phyloP scores from a whole-genome alignment of 2,329 filamentous ascomycete genomes.

The Pseudomassariella vexata region DNA sequence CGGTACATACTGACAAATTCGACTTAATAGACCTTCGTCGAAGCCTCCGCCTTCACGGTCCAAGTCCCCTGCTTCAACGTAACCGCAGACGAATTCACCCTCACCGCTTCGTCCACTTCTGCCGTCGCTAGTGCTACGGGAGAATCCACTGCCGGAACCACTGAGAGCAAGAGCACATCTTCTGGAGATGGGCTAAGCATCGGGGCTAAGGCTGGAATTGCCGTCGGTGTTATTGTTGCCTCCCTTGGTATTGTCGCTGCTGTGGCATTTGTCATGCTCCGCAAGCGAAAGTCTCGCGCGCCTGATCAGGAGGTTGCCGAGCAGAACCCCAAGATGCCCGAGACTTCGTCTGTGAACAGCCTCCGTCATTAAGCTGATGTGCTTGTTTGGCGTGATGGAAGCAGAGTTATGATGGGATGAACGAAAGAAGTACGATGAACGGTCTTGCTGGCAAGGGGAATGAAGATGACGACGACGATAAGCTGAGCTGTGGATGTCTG shows the following conservation, averaged over 20 bases:
- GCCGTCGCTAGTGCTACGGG: slow-evolving; percentile 9
- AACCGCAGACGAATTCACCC: slow-evolving; percentile 24
- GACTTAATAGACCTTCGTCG: slow-evolving; percentile 23
- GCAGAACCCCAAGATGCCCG: no score
- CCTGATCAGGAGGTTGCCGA: no score
- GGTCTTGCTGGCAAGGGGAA: no score
- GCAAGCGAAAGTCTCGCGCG: slow-evolving; percentile 11
- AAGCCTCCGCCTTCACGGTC: slow-evolving; percentile 19
- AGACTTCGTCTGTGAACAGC: no score
- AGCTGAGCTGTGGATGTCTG: no score
- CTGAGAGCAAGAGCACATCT: slow-evolving; percentile 6
- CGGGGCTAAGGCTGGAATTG: slow-evolving; percentile 30
- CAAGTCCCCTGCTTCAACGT: slow-evolving; percentile 32
- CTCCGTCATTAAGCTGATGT: no score
- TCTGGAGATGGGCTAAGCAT: slow-evolving; percentile 20
- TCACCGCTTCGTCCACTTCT: slow-evolving; percentile 11
- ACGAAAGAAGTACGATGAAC: no score
- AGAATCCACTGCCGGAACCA: slow-evolving; percentile 1
- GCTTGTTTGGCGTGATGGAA: no score
- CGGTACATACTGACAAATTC: slow-evolving; percentile 1
- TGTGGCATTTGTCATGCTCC: slow-evolving; percentile 22
- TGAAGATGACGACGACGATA: no score
- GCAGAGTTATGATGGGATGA: no score
- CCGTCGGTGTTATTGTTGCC: slow-evolving; percentile 27
- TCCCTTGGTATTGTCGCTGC: slow-evolving; percentile 21